Conservation (phyloP, 2,329 filamentous ascomycete species). For the Nemania sp. region DNA sequence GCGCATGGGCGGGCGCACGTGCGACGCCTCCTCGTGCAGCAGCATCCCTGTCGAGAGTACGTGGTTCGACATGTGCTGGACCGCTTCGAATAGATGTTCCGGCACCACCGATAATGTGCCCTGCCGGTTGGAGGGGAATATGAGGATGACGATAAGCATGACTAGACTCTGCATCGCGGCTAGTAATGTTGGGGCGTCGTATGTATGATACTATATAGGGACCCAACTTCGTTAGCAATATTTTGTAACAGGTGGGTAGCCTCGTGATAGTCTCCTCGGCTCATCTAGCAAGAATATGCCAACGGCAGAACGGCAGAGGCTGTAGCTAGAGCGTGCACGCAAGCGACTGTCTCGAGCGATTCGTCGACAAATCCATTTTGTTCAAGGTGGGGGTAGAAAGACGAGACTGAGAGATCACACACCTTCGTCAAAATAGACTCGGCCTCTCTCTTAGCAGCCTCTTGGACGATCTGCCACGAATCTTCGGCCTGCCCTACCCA, state of each 20-base stretch:
- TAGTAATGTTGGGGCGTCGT: constrained; percentile 40
- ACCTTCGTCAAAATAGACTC: constrained; percentile 40
- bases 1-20: constrained; percentile 40
- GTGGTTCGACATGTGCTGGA: constrained; percentile 40
- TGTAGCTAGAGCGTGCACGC: neutral
- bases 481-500: constrained; percentile 40
- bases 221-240: neutral
- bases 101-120: constrained; percentile 27
- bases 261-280: neutral
- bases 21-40: constrained; percentile 41
- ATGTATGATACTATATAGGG: constrained; percentile 36
- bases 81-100: constrained; percentile 35
- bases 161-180: constrained; percentile 43
- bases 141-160: constrained; percentile 44
- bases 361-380: neutral
- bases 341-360: neutral
- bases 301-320: neutral
- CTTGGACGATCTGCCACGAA: constrained; percentile 37
- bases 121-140: constrained; percentile 41
- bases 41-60: constrained; percentile 40
- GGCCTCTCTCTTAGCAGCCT: constrained; percentile 40
- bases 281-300: neutral
- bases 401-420: neutral
- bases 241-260: neutral
- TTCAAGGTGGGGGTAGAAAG: neutral